Percentiles rank a stretch among this genome's conserved stretches.
phyloP scores from a whole-genome alignment of 306 rosid genomes.

The Oemleria cerasiformis region DNA sequence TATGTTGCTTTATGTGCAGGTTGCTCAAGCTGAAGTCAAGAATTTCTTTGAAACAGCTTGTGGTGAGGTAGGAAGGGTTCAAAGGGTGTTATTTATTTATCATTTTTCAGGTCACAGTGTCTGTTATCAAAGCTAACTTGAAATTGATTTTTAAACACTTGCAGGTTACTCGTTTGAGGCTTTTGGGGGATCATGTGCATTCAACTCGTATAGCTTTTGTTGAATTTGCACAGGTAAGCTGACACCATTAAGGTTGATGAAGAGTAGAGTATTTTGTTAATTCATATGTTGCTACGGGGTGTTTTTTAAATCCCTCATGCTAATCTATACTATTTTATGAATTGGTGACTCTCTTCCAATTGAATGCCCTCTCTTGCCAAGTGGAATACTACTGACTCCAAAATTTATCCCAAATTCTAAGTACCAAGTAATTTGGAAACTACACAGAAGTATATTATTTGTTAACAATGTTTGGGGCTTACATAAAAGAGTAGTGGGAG shows the following conservation, averaged over 20 bases:
- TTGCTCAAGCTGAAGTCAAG: constrained; percentile 93
- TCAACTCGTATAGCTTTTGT: constrained; percentile 98
- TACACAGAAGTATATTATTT: too few relatives aligned
- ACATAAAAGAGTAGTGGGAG: too few relatives aligned
- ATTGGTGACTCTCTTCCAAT: not conserved
- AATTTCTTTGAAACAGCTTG: constrained; percentile 86
- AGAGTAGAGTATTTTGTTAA: not conserved
- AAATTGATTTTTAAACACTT: not conserved
- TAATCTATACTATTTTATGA: not conserved
- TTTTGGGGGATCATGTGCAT: constrained; percentile 95
- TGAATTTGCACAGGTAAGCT: constrained; percentile 70
- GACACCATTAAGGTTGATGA: not conserved
- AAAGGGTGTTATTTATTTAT: not conserved
- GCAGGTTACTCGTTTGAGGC: constrained; percentile 94
- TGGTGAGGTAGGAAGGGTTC: constrained; percentile 66
- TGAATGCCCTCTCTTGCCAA: not conserved
- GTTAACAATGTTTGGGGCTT: too few relatives aligned
- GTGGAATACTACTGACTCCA: not conserved
- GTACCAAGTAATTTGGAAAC: not conserved
- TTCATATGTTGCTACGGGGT: not conserved
- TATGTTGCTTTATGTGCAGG: constrained; percentile 37
- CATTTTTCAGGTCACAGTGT: not conserved
- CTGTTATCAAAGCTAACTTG: not conserved
- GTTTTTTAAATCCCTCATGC: not conserved
- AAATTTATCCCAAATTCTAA: constrained; percentile 2